phyloP scores from a whole-genome alignment of 192 early-diverging fungal species.

The Coemansia sp. region DNA sequence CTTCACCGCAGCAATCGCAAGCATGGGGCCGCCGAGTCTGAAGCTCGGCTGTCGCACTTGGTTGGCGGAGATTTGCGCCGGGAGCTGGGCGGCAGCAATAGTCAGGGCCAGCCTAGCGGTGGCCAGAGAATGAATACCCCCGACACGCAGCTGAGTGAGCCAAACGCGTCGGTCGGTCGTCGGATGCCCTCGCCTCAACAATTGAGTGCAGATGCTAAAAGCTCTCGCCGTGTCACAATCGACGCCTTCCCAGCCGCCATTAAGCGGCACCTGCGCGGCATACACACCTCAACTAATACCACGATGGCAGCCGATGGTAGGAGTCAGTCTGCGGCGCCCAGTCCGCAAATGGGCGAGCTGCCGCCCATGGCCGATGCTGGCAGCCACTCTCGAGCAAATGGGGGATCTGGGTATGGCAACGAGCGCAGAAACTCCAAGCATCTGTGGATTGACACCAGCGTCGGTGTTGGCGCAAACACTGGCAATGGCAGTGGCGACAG shows the following conservation, averaged over 20 bases:
- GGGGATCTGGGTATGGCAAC: slow-evolving; percentile 18
- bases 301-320: neutral
- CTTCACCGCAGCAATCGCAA: neutral
- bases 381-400: neutral
- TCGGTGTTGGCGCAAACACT: neutral
- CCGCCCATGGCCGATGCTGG: neutral
- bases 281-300: neutral
- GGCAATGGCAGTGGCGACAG: neutral
- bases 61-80: neutral
- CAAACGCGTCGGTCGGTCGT: neutral
- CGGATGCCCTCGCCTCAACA: slow-evolving; percentile 8
- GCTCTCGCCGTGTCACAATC: slow-evolving; percentile 41
- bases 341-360: slow-evolving; percentile 7
- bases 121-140: neutral
- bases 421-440: slow-evolving; percentile 9
- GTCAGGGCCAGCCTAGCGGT: neutral
- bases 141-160: slow-evolving; percentile 9
- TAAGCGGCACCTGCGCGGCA: slow-evolving; percentile 39
- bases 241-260: slow-evolving; percentile 52
- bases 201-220: slow-evolving; percentile 7
- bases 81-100: neutral
- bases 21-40: neutral
- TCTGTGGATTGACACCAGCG: slow-evolving; percentile 39
- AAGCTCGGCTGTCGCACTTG: neutral
- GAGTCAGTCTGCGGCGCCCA: slow-evolving; percentile 10